phyloP scores from a whole-genome alignment of 106 monocot genomes.

The Platanthera zijinensis region DNA sequence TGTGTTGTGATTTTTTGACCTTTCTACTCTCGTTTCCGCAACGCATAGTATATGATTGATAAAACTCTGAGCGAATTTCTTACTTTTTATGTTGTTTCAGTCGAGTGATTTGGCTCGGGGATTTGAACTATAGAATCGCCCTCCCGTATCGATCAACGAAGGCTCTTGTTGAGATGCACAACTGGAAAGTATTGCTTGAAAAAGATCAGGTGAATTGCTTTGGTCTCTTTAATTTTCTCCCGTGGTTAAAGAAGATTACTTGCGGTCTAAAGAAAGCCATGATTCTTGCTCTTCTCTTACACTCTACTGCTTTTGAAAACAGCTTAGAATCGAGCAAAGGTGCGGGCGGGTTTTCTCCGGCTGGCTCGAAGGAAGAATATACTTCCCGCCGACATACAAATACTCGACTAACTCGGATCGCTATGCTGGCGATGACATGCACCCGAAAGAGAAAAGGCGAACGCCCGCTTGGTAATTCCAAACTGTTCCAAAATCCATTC shows the following conservation, averaged over 20 bases:
- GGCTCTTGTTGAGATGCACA: constrained; percentile 61
- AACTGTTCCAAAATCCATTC: neutral
- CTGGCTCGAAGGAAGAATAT: constrained; percentile 58
- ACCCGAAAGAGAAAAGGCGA: constrained; percentile 47
- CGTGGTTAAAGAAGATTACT: constrained; percentile 5
- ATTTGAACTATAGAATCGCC: constrained; percentile 50
- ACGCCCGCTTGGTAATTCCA: constrained; percentile 51
- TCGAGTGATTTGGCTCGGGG: constrained; percentile 55
- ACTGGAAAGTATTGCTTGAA: constrained; percentile 56
- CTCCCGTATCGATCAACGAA: constrained; percentile 51
- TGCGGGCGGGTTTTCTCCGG: constrained; percentile 41
- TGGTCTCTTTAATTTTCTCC: neutral
- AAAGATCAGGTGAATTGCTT: constrained; percentile 39
- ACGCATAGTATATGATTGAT: neutral
- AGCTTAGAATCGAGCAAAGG: constrained; percentile 64
- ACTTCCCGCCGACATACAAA: constrained; percentile 62
- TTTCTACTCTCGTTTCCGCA: too few species aligned
- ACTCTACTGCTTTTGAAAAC: constrained; percentile 6
- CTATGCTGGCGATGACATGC: constrained; percentile 49
- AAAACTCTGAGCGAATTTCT: neutral
- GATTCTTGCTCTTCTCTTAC: constrained; percentile 7
- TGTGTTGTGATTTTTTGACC: too few species aligned
- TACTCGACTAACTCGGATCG: constrained; percentile 59
- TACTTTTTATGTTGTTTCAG: constrained; percentile 14
- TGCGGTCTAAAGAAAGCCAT: constrained; percentile 10